phyloP scores from a whole-genome alignment of 768 basidiomycete species.

The Russula lepida region DNA sequence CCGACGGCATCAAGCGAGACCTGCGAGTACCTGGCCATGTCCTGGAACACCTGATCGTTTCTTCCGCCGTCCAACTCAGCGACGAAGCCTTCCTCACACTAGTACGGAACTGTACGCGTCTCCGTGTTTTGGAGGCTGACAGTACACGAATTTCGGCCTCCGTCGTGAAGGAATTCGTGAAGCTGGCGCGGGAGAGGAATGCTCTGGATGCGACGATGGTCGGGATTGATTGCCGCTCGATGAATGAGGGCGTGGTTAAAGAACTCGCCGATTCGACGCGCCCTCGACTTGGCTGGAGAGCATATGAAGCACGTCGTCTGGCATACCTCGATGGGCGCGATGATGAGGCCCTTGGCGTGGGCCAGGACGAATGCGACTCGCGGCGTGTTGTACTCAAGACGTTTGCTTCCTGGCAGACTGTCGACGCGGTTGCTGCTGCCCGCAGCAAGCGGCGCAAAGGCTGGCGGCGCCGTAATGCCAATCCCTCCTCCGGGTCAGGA shows the following conservation, averaged over 20 bases:
- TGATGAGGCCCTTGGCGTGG: conserved; percentile 54
- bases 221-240: conserved; percentile 67
- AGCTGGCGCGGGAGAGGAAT: conserved; percentile 40
- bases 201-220: conserved; percentile 47
- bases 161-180: conserved; percentile 62
- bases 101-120: conserved; percentile 50
- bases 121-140: conserved; percentile 70
- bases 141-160: conserved; percentile 60
- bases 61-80: conserved; percentile 54
- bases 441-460: conserved; percentile 59
- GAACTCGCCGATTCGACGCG: conserved; percentile 52
- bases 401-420: conserved; percentile 81
- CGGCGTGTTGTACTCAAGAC: conserved; percentile 68
- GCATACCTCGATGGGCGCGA: conserved; percentile 65
- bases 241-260: conserved; percentile 53
- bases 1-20: conserved; percentile 16
- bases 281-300: conserved; percentile 65
- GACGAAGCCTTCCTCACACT: conserved; percentile 57
- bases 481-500: conserved; percentile 29
- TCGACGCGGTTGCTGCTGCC: conserved; percentile 61
- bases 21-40: conserved; percentile 41
- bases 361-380: conserved; percentile 77
- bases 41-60: conserved; percentile 65
- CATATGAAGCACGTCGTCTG: conserved; percentile 63
- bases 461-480: conserved; percentile 35